phyloP scores from a whole-genome alignment of 371 early-diverging fungal genomes.

The Aphelidium insulamus region DNA sequence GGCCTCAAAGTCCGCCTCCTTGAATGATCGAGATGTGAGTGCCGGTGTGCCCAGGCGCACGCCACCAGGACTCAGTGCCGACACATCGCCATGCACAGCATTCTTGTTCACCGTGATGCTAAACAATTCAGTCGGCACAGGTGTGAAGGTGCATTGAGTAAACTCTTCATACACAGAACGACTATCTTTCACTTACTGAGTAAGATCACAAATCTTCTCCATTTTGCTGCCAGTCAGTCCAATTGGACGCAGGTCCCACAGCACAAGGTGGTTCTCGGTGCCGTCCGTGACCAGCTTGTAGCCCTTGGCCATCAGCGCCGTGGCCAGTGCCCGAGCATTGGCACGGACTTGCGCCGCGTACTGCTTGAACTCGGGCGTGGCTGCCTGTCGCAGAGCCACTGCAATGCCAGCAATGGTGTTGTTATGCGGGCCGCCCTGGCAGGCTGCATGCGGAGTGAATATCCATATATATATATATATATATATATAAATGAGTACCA shows the following conservation, averaged over 20 bases:
- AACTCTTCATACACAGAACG: constrained; percentile 1
- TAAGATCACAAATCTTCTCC: constrained; percentile 91
- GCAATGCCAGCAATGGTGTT: constrained; percentile 98
- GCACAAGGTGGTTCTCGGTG: constrained; percentile 84
- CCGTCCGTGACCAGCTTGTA: constrained; percentile 80
- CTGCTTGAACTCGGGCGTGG: constrained; percentile 71
- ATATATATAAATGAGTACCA: constrained; percentile 4
- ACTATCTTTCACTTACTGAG: constrained; percentile 16
- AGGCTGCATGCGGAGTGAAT: constrained; percentile 8
- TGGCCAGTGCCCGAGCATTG: constrained; percentile 67
- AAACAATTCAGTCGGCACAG: background rate
- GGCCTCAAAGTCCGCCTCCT: constrained; percentile 59
- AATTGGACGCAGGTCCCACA: constrained; percentile 72
- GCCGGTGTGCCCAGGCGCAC: constrained; percentile 75
- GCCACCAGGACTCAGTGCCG: constrained; percentile 76
- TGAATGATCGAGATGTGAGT: constrained; percentile 73
- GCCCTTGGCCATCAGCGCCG: constrained; percentile 41
- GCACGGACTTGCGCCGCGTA: constrained; percentile 82
- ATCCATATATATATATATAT: background rate
- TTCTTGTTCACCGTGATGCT: constrained; percentile 85
- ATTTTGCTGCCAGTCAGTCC: constrained; percentile 67
- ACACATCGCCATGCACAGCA: constrained; percentile 71
- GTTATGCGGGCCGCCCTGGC: constrained; percentile 99
- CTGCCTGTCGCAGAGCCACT: constrained; percentile 90
- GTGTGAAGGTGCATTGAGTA: background rate